Conservation (phyloP, 768 basidiomycete genomes). For the Rhodosporidiobolus odoratus region DNA sequence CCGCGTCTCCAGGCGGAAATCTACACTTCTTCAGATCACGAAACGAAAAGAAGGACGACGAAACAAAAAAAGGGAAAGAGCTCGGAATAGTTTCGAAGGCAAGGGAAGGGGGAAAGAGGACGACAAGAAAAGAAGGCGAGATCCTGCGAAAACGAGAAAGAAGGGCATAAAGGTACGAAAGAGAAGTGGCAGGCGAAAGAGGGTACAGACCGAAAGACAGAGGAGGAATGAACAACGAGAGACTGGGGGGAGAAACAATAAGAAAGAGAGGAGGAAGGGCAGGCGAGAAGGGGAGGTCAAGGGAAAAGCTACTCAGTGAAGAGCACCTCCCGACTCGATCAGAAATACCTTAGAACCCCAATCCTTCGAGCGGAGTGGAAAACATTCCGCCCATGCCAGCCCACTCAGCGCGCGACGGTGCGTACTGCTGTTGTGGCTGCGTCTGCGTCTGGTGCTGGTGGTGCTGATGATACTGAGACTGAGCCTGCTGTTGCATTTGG, state of each 20-base stretch:
- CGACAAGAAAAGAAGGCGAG: background rate
- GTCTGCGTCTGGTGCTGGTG: constrained; percentile 4
- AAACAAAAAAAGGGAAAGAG: background rate
- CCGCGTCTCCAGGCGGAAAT: too few species aligned
- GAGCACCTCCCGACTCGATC: too few species aligned
- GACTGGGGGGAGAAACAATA: background rate
- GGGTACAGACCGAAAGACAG: too few species aligned
- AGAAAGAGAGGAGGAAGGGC: background rate
- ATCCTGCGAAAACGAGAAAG: too few species aligned
- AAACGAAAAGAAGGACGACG: too few species aligned
- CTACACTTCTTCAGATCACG: background rate
- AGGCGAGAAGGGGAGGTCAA: background rate
- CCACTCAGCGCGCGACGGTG: background rate
- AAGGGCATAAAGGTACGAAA: too few species aligned
- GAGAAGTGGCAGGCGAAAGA: too few species aligned
- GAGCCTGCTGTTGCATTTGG: constrained; percentile 24
- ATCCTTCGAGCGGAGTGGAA: background rate
- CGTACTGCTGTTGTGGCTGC: background rate
- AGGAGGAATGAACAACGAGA: background rate
- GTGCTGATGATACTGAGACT: background rate
- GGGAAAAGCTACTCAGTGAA: background rate
- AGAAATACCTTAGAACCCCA: constrained; percentile 14
- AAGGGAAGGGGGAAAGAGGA: background rate
- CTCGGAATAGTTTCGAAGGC: too few species aligned
- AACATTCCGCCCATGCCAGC: constrained; percentile 4